phyloP scores from a whole-genome alignment of 2,329 filamentous ascomycete genomes.

The Fusarium torulosum region DNA sequence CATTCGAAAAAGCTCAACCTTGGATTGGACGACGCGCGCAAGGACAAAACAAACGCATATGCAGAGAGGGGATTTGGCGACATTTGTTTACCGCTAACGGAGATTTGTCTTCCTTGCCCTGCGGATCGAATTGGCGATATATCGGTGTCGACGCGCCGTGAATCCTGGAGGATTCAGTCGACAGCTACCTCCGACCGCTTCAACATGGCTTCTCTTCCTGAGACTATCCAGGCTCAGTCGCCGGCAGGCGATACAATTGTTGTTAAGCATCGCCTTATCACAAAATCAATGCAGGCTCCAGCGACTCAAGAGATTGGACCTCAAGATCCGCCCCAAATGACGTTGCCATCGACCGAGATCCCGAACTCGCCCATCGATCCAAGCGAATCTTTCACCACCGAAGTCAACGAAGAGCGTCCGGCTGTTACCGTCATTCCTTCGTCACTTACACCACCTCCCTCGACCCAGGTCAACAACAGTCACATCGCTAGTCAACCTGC shows the following conservation, averaged over 20 bases:
- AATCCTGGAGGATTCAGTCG: constrained; percentile 4
- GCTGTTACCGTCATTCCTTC: constrained; percentile 65
- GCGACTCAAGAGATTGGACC: constrained; percentile 50
- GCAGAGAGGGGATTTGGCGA: neutral
- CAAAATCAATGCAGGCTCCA: constrained; percentile 50
- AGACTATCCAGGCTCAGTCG: constrained; percentile 49
- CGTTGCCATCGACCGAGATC: constrained; percentile 69
- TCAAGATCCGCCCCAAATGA: constrained; percentile 62
- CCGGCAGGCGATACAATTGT: constrained; percentile 48
- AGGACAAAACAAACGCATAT: constrained; percentile 15
- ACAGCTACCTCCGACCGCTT: constrained; percentile 17
- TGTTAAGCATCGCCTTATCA: constrained; percentile 50
- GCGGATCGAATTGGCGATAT: constrained; percentile 1
- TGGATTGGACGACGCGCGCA: constrained; percentile 30
- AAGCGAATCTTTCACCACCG: constrained; percentile 63
- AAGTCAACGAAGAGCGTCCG: constrained; percentile 61
- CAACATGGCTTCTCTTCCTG: constrained; percentile 54
- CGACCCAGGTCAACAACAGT: constrained; percentile 62
- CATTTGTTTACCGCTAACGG: neutral
- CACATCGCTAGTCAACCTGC: constrained; percentile 39
- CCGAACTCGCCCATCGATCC: constrained; percentile 66
- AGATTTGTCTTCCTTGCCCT: neutral
- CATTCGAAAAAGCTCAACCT: constrained; percentile 31
- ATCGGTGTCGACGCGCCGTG: constrained; percentile 32
- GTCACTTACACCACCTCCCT: constrained; percentile 69